phyloP scores from a whole-genome alignment of 805 yeast genomes.

The Brettanomyces naardenensis region DNA sequence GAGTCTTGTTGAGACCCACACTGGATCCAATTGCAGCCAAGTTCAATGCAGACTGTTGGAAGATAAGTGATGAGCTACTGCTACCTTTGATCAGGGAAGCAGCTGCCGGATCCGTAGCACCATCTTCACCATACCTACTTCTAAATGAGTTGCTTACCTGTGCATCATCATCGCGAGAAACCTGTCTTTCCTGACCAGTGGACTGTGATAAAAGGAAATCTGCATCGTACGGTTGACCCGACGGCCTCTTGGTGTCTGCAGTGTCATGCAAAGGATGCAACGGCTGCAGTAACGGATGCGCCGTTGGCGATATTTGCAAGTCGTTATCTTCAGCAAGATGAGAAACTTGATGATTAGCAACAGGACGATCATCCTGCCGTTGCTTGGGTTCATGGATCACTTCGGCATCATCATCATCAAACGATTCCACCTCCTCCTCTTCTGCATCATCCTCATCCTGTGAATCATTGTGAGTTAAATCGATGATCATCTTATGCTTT shows the following conservation, averaged over 20 bases:
- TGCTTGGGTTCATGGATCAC: not conserved
- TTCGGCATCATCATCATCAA: conserved; percentile 27
- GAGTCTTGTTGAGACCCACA: not conserved
- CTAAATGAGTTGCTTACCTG: not conserved
- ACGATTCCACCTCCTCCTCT: conserved; percentile 36
- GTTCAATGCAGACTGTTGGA: conserved; percentile 18
- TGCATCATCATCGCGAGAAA: conserved; percentile 4
- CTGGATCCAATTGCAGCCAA: not conserved
- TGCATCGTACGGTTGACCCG: conserved; percentile 7
- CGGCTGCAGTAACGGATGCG: not conserved
- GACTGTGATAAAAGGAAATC: conserved; percentile 37
- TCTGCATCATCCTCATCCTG: conserved; percentile 13
- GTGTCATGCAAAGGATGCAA: not conserved
- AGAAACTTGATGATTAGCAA: not conserved
- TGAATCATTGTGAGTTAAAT: conserved; percentile 10
- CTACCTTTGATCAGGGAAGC: conserved; percentile 3
- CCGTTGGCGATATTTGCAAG: not conserved
- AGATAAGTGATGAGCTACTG: conserved; percentile 15
- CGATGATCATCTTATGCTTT: conserved; percentile 20
- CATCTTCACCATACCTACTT: not conserved
- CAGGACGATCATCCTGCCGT: not conserved
- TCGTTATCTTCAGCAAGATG: not conserved
- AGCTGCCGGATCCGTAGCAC: conserved; percentile 1
- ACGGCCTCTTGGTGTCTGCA: no score
- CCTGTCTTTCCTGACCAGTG: conserved; percentile 38